These are phyloP conservation scores for Amesomyces nigricolor DNA, from an alignment of 2,329 filamentous ascomycete species.

Conservation along the genomic window DNA sequence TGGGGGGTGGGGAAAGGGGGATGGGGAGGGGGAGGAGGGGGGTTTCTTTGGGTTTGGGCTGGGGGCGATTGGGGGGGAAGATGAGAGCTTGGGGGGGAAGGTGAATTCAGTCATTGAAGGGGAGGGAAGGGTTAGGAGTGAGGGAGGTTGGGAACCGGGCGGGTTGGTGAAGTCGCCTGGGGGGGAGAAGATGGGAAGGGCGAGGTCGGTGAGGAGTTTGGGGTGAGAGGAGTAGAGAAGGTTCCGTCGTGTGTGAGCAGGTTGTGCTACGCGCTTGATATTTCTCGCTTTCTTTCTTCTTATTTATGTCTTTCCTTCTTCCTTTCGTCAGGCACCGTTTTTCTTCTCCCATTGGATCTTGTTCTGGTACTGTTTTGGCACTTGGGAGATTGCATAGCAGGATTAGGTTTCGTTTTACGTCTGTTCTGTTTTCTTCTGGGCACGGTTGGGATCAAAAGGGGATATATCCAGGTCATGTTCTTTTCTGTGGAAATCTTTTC, in stretches of 20 bases:
- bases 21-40: neutral
- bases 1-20: neutral
- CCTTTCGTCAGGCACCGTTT: neutral
- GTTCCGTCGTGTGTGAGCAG: neutral
- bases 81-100: neutral
- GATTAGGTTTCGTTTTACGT: neutral
- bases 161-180: neutral
- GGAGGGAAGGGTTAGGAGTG: conserved; percentile 11
- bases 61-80: neutral
- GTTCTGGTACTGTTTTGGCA: neutral
- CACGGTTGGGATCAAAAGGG: neutral
- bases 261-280: neutral
- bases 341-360: neutral
- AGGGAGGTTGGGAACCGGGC: neutral
- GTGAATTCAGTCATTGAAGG: conserved; percentile 16
- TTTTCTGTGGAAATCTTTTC: too few relatives aligned
- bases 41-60: neutral
- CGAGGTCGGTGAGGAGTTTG: conserved; percentile 7
- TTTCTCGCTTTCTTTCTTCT: neutral
- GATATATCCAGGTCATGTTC: neutral
- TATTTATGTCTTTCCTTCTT: neutral
- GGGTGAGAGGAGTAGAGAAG: neutral
- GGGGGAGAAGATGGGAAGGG: neutral
- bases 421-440: neutral
- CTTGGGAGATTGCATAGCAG: neutral